Percentiles rank a stretch among this genome's conserved stretches.
These are phyloP conservation scores for Elsinoe fawcettii DNA, from an alignment of 2,329 filamentous ascomycete species.

Conservation along the genomic window DNA sequence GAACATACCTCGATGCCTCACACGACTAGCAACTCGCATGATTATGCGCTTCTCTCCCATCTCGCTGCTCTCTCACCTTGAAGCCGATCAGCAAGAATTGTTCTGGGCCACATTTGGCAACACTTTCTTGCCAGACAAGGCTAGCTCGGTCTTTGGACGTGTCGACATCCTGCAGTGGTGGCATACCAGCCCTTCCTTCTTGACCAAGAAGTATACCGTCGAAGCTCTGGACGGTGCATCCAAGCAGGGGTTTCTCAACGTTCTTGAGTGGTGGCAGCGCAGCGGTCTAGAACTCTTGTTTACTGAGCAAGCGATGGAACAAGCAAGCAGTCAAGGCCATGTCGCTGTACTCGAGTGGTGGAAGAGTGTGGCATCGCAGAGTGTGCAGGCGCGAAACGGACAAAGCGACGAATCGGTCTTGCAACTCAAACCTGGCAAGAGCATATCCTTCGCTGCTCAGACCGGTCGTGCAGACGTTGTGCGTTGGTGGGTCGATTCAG, in stretches of 20 bases:
- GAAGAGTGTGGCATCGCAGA: constrained; percentile 56
- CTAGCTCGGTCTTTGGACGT: constrained; percentile 77
- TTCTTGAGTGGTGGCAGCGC: constrained; percentile 87
- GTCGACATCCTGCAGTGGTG: constrained; percentile 85
- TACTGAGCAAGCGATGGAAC: constrained; percentile 78
- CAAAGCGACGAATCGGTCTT: constrained; percentile 28
- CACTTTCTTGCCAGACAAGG: constrained; percentile 77
- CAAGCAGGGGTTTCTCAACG: constrained; percentile 72
- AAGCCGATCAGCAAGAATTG: constrained; percentile 60
- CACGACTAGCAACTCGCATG: constrained; percentile 73
- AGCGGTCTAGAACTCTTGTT: constrained; percentile 74
- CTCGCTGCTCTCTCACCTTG: constrained; percentile 66
- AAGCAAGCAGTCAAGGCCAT: constrained; percentile 76
- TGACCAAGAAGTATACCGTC: constrained; percentile 76
- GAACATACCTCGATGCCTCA: constrained; percentile 66
- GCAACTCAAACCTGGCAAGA: constrained; percentile 71
- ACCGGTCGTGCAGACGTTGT: constrained; percentile 70
- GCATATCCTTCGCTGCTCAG: constrained; percentile 75
- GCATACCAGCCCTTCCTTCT: constrained; percentile 72
- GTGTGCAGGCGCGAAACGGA: constrained; percentile 21
- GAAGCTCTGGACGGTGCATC: constrained; percentile 85
- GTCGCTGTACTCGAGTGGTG: constrained; percentile 90
- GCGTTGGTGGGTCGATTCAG: constrained; percentile 79
- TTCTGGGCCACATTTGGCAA: constrained; percentile 80
- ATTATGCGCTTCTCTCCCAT: constrained; percentile 87